Evolutionary conservation across 257 asterid species (phyloP).

Genomic region (Solanum chiquidenum): DNA sequence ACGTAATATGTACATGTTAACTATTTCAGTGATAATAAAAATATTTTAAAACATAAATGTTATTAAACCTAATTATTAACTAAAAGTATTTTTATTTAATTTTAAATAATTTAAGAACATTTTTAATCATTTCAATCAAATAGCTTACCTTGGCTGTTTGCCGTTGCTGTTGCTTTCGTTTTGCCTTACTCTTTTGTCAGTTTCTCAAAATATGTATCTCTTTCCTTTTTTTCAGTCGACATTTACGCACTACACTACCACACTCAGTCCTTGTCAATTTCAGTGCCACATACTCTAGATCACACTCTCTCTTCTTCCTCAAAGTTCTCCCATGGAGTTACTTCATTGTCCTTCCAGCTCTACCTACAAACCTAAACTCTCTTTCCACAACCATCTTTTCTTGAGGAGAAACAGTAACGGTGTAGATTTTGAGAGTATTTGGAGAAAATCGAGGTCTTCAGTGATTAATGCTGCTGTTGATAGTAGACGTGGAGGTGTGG

Average conservation of each 20-base stretch:
- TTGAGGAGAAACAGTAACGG: not conserved
- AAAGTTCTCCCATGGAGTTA: constrained; percentile 11
- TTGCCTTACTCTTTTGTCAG: not conserved
- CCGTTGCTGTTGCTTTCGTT: not conserved
- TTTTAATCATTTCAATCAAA: not conserved
- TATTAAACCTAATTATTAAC: not conserved
- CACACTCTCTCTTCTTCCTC: not conserved
- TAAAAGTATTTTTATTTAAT: too few relatives aligned
- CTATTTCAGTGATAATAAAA: not conserved
- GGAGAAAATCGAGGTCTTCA: constrained; percentile 1
- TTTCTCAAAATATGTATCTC: not conserved
- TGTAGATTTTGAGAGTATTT: not conserved
- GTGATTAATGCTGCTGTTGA: constrained; percentile 10
- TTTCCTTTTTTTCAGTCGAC: not conserved
- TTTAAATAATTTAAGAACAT: too few relatives aligned
- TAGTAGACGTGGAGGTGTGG: constrained; percentile 36
- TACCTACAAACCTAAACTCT: constrained; percentile 4
- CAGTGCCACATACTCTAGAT: not conserved
- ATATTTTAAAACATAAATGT: not conserved
- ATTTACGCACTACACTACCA: not conserved
- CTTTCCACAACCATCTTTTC: not conserved
- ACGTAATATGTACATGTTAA: not conserved
- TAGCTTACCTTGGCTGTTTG: not conserved
- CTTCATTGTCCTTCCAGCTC: constrained; percentile 13
- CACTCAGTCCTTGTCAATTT: not conserved